Evolutionary conservation across 1,284 basidiomycete species (phyloP).

Genomic region (Phaffia rhodozyma): DNA sequence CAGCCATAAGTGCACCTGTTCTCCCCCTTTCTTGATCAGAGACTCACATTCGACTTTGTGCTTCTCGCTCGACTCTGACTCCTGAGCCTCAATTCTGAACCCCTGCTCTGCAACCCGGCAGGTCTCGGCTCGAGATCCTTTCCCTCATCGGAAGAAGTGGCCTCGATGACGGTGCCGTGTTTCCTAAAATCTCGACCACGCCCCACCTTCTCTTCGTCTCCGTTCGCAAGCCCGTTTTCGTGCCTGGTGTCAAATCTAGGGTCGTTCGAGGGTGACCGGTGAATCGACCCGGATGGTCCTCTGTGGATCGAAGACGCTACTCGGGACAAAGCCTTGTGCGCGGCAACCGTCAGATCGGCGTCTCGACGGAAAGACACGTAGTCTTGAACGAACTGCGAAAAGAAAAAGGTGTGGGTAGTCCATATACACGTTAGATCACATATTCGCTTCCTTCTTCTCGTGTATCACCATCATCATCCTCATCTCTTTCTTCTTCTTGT

Average conservation of each 20-base stretch:
- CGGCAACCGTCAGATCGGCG: conserved; percentile 3
- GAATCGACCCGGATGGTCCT: not conserved
- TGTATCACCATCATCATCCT: no score
- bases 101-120: not conserved
- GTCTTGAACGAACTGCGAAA: conserved; percentile 5
- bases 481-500: not conserved
- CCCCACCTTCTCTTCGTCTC: not conserved
- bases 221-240: not conserved
- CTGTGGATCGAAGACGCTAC: not conserved
- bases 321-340: not conserved
- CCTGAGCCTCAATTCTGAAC: not conserved
- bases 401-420: not conserved
- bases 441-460: not conserved
- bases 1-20: not conserved
- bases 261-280: no score
- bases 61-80: not conserved
- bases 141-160: not conserved
- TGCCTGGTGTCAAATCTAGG: no score
- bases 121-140: not conserved
- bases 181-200: conserved; percentile 3
- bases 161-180: conserved; percentile 2
- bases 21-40: not conserved
- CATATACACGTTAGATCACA: not conserved
- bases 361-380: conserved; percentile 15
- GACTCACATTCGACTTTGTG: not conserved